Conservation (phyloP, 768 basidiomycete genomes). For the Amanita rimosa region DNA sequence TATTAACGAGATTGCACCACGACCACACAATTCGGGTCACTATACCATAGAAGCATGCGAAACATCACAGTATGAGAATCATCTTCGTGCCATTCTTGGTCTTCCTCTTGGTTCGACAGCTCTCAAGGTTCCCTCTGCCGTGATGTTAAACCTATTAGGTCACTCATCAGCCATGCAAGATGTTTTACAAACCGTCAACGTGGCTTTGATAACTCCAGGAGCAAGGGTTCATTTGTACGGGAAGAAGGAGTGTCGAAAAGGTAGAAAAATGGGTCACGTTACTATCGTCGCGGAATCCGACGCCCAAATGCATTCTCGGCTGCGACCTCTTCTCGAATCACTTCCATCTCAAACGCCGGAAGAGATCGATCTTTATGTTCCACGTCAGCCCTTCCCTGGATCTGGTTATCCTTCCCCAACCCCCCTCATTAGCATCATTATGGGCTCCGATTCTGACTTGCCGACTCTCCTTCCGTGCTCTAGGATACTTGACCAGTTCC, state of each 20-base stretch:
- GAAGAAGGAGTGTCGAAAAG: constrained; percentile 81
- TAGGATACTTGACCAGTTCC: constrained; percentile 71
- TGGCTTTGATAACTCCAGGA: constrained; percentile 61
- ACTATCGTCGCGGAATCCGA: constrained; percentile 81
- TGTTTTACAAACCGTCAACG: constrained; percentile 41
- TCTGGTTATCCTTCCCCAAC: constrained; percentile 47
- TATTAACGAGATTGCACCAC: constrained; percentile 95
- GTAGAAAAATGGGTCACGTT: constrained; percentile 97
- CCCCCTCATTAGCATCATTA: constrained; percentile 88
- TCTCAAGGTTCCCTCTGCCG: constrained; percentile 77
- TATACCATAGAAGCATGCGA: constrained; percentile 98
- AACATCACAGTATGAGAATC: constrained; percentile 96
- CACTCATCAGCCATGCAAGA: constrained; percentile 45
- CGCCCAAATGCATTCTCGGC: constrained; percentile 51
- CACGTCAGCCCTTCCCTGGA: constrained; percentile 28
- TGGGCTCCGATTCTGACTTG: constrained; percentile 99
- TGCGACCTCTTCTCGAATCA: constrained; percentile 49
- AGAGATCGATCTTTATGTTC: constrained; percentile 45
- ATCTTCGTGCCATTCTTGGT: constrained; percentile 86
- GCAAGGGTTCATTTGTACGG: constrained; percentile 87
- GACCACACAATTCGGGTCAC: constrained; percentile 98
- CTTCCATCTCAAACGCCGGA: constrained; percentile 14
- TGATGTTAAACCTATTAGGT: constrained; percentile 96
- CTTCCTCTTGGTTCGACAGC: constrained; percentile 84
- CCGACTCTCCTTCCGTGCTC: constrained; percentile 88